Percentiles rank a stretch among this genome's conserved stretches.
These are phyloP conservation scores for Pestalotiopsis sp. DNA, from an alignment of 2,329 filamentous ascomycete species.

Conservation along the genomic window DNA sequence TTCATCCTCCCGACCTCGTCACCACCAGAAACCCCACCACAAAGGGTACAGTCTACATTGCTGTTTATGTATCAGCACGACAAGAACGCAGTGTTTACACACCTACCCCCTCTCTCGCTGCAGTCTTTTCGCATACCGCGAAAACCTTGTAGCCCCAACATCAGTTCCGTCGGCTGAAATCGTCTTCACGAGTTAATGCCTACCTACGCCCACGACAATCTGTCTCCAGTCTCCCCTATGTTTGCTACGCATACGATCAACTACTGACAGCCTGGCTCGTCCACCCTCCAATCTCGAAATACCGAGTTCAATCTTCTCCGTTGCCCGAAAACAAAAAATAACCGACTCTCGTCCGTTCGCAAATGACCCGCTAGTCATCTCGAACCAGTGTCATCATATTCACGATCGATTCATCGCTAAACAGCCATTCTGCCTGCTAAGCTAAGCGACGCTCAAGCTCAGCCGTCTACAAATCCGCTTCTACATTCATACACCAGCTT, in stretches of 20 bases:
- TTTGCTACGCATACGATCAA: constrained; percentile 55
- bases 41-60: constrained; percentile 42
- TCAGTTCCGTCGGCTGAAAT: constrained; percentile 90
- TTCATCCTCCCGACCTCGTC: constrained; percentile 8
- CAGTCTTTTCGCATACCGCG: constrained; percentile 95
- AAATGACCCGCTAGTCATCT: constrained; percentile 13
- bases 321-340: neutral
- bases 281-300: constrained; percentile 36
- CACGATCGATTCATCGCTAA: neutral
- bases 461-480: neutral
- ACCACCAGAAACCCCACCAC: constrained; percentile 29
- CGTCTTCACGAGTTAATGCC: constrained; percentile 57
- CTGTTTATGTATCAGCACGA: constrained; percentile 99
- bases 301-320: neutral
- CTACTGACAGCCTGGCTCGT: constrained; percentile 55
- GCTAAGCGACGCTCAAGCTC: neutral
- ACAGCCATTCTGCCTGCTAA: neutral
- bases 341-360: constrained; percentile 8
- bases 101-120: constrained; percentile 93
- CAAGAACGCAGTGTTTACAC: constrained; percentile 86
- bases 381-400: constrained; percentile 8
- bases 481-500: neutral
- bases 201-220: constrained; percentile 52
- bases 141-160: constrained; percentile 89
- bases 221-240: constrained; percentile 56